Conservation (phyloP, 192 early-diverging fungal species). For the Coemansia sp. region DNA sequence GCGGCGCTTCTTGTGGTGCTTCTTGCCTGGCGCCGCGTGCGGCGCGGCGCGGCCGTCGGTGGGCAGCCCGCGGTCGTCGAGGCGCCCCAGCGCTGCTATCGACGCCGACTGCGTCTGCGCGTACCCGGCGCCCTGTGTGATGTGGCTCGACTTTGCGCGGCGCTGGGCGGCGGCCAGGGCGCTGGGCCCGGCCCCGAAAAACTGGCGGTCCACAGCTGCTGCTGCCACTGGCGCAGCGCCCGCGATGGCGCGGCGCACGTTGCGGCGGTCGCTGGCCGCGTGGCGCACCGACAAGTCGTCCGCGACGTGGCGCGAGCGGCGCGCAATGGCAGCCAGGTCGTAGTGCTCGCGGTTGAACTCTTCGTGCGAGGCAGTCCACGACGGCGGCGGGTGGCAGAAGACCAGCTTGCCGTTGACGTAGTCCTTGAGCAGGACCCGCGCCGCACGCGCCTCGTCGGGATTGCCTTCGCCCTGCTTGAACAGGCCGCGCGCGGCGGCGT, state of each 20-base stretch:
- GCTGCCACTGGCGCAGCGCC: conserved; percentile 33
- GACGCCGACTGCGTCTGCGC: conserved; percentile 28
- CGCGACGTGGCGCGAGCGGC: conserved; percentile 32
- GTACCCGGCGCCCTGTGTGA: conserved; percentile 31
- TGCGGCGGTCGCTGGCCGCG: conserved; percentile 52
- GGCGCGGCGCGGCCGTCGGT: conserved; percentile 51
- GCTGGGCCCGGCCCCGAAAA: conserved; percentile 10
- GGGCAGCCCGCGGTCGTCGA: conserved; percentile 52
- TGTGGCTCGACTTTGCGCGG: conserved; percentile 21
- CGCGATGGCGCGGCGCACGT: conserved; percentile 51
- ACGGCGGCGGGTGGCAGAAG: conserved; percentile 76
- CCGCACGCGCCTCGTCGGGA: conserved; percentile 95
- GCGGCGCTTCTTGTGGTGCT: conserved; percentile 63
- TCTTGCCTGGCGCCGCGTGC: conserved; percentile 23
- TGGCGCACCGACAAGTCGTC: conserved; percentile 48
- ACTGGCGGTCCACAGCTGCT: conserved; percentile 32
- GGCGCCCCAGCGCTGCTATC: conserved; percentile 20
- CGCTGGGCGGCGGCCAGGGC: conserved; percentile 21
- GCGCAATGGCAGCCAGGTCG: conserved; percentile 47
- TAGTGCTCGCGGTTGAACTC: conserved; percentile 87
- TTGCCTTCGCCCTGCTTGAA: conserved; percentile 90
- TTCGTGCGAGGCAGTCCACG: conserved; percentile 33
- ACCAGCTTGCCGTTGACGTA: conserved; percentile 93
- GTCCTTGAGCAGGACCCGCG: conserved; percentile 95
- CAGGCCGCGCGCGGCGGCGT: conserved; percentile 90